Percentiles rank a stretch among this genome's conserved stretches.
Evolutionary conservation across 495 filamentous ascomycete genomes (phyloP).

Genomic region (Aspergillus indologenus): DNA sequence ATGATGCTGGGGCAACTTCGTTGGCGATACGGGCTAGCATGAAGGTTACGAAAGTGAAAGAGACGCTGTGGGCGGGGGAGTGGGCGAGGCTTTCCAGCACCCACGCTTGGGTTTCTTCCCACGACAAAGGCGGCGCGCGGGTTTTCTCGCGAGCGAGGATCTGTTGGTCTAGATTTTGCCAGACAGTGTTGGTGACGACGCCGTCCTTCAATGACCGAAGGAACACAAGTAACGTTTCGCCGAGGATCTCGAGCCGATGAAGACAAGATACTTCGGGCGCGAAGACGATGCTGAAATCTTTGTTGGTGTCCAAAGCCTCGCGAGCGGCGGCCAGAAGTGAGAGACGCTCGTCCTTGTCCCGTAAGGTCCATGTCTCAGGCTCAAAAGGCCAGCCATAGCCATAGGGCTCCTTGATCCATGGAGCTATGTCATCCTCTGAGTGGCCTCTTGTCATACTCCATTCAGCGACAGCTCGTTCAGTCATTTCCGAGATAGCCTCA

Average conservation of each 20-base stretch:
- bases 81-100: conserved; percentile 70
- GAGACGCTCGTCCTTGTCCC: conserved; percentile 31
- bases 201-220: conserved; percentile 71
- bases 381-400: conserved; percentile 73
- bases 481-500: conserved; percentile 72
- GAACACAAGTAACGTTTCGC: conserved; percentile 66
- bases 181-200: conserved; percentile 64
- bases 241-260: conserved; percentile 66
- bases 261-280: conserved; percentile 54
- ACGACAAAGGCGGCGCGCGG: conserved; percentile 41
- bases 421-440: conserved; percentile 38
- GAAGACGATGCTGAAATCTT: conserved; percentile 54
- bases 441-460: conserved; percentile 71
- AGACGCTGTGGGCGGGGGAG: conserved; percentile 74
- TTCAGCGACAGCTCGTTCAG: conserved; percentile 74
- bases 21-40: conserved; percentile 60
- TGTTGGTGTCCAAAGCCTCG: conserved; percentile 68
- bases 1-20: conserved; percentile 41
- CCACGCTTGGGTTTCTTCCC: conserved; percentile 64
- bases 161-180: conserved; percentile 65
- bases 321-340: conserved; percentile 44
- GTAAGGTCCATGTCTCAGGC: conserved; percentile 48
- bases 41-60: conserved; percentile 79
- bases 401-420: conserved; percentile 54
- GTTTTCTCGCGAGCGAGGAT: conserved; percentile 50